Conservation (phyloP, 805 yeast genomes). For the Yarrowia keelungensis region DNA sequence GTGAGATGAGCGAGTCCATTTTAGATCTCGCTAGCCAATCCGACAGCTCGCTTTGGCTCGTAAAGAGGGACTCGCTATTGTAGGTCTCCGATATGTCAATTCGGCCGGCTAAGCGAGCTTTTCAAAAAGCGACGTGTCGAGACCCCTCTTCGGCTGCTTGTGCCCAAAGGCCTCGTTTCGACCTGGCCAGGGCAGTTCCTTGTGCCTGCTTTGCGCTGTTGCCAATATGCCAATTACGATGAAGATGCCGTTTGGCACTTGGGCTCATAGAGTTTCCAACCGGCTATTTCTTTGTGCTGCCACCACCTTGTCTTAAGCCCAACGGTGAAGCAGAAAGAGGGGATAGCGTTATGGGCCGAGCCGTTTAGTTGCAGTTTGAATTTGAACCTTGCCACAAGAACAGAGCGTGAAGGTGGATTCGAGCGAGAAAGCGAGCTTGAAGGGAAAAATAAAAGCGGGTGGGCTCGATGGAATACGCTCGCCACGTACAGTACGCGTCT, state of each 20-base stretch:
- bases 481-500: constrained; percentile 18
- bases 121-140: neutral
- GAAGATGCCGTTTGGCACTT: neutral
- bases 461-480: neutral
- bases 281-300: constrained; percentile 24
- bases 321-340: constrained; percentile 38
- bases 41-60: no score
- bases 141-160: constrained; percentile 9
- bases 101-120: neutral
- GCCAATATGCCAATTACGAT: neutral
- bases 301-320: constrained; percentile 19
- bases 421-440: neutral
- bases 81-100: no score
- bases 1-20: no score
- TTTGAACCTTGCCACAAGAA: constrained; percentile 6
- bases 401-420: no score
- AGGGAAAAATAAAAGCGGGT: constrained; percentile 2
- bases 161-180: neutral
- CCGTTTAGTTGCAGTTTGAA: constrained; percentile 28
- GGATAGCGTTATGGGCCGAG: constrained; percentile 38
- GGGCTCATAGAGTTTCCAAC: neutral
- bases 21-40: no score
- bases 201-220: constrained; percentile 35
- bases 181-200: constrained; percentile 13
- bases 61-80: no score